Conservation (phyloP, 768 basidiomycete species). For the Trametes punicea region DNA sequence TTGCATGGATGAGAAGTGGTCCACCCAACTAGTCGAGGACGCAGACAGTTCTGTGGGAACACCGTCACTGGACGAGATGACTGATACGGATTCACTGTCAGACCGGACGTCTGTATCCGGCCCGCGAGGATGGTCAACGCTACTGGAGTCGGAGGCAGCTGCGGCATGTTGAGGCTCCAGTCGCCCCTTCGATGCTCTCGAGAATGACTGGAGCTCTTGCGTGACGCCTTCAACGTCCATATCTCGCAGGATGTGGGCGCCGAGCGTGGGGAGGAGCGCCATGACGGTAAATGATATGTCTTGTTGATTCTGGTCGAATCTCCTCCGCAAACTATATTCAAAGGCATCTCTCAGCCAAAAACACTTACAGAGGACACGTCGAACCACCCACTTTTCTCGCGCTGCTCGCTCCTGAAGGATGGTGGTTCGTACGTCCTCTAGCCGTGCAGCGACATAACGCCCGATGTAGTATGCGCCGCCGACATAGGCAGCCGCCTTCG, state of each 20-base stretch:
- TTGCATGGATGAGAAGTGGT: conserved; percentile 32
- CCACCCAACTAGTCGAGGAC: conserved; percentile 44
- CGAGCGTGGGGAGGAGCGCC: conserved; percentile 64
- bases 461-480: conserved; percentile 64
- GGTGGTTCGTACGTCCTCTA: conserved; percentile 64
- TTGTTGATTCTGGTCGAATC: conserved; percentile 76
- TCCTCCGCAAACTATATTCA: conserved; percentile 53
- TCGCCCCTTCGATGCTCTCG: conserved; percentile 30
- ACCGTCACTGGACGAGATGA: conserved; percentile 39
- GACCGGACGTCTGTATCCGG: conserved; percentile 38
- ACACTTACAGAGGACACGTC: background rate
- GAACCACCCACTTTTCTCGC: conserved; percentile 58
- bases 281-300: conserved; percentile 75
- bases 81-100: conserved; percentile 41
- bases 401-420: conserved; percentile 60
- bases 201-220: conserved; percentile 47
- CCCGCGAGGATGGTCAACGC: conserved; percentile 32
- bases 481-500: conserved; percentile 47
- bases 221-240: conserved; percentile 79
- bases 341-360: background rate
- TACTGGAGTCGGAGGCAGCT: conserved; percentile 28
- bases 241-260: conserved; percentile 58
- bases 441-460: conserved; percentile 54
- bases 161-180: conserved; percentile 9
- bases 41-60: conserved; percentile 32